Percentiles rank a stretch among this genome's conserved stretches.
Evolutionary conservation across 2,329 filamentous ascomycete species (phyloP).

Genomic region (Pseudogymnoascus verrucosus): DNA sequence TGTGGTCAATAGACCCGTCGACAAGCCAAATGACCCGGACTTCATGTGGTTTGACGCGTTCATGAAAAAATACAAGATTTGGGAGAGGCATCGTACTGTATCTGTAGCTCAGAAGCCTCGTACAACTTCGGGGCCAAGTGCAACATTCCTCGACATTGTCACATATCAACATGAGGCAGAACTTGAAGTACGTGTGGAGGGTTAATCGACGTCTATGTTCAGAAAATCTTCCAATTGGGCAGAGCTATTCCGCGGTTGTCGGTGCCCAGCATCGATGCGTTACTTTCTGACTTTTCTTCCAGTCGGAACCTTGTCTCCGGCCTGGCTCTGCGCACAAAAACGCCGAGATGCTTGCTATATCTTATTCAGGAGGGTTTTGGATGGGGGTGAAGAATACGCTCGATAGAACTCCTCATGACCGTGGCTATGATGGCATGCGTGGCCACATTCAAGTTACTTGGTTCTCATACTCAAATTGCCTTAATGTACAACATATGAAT

Average conservation of each 20-base stretch:
- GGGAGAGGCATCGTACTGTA: neutral
- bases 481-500: neutral
- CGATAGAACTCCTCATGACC: neutral
- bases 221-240: neutral
- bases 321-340: neutral
- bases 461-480: neutral
- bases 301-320: neutral
- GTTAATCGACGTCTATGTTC: neutral
- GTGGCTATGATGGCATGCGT: neutral
- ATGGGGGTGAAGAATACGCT: neutral
- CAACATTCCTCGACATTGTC: conserved; percentile 1
- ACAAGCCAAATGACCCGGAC: conserved; percentile 19
- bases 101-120: neutral
- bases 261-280: neutral
- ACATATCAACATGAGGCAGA: conserved; percentile 1
- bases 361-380: neutral
- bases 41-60: conserved; percentile 16
- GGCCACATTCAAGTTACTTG: neutral
- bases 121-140: neutral
- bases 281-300: neutral
- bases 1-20: conserved; percentile 22
- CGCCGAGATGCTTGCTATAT: neutral
- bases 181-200: neutral
- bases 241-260: neutral
- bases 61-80: conserved; percentile 3